These are phyloP conservation scores for Xenosphaeropsis pyriputrescens DNA, from an alignment of 2,329 filamentous ascomycete genomes.

Conservation along the genomic window DNA sequence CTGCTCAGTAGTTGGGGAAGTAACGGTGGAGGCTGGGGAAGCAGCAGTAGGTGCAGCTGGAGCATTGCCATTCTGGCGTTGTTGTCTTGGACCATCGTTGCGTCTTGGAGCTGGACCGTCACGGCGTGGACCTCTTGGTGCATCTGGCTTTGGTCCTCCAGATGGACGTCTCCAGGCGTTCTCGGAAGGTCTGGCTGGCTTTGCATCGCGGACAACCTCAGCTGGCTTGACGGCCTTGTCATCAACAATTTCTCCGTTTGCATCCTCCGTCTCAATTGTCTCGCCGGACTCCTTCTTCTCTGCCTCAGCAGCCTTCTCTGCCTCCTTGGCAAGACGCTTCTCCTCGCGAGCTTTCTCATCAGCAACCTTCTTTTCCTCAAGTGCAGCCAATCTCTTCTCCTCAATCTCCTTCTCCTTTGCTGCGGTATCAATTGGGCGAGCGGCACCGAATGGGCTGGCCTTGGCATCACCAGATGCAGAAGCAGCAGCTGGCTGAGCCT, in stretches of 20 bases:
- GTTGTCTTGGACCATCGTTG: constrained; percentile 23
- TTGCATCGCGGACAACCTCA: constrained; percentile 28
- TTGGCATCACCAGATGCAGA: constrained; percentile 52
- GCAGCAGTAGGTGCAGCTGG: constrained; percentile 24
- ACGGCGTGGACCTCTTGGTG: constrained; percentile 19
- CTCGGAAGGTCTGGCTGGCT: constrained; percentile 41
- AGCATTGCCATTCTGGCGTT: constrained; percentile 28
- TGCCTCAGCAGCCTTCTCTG: constrained; percentile 19
- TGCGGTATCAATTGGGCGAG: constrained; percentile 85
- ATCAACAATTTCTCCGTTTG: constrained; percentile 25
- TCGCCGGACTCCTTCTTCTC: constrained; percentile 7
- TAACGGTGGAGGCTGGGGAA: constrained; percentile 16
- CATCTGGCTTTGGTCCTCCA: constrained; percentile 21
- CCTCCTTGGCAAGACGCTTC: constrained; percentile 47
- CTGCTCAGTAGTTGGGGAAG: constrained; percentile 12
- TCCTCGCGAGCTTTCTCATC: constrained; percentile 41
- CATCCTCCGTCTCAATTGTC: constrained; percentile 17
- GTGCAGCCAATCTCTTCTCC: constrained; percentile 62
- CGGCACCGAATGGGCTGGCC: constrained; percentile 85
- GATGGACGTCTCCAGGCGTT: constrained; percentile 44
- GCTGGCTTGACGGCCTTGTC: constrained; percentile 32
- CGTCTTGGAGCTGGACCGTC: constrained; percentile 26
- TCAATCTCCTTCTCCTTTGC: constrained; percentile 81
- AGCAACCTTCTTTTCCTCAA: constrained; percentile 70
- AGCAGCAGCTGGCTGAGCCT: constrained; percentile 38